These are phyloP conservation scores for Fusarium sp. DNA, from an alignment of 2,329 filamentous ascomycete species.

Conservation along the genomic window DNA sequence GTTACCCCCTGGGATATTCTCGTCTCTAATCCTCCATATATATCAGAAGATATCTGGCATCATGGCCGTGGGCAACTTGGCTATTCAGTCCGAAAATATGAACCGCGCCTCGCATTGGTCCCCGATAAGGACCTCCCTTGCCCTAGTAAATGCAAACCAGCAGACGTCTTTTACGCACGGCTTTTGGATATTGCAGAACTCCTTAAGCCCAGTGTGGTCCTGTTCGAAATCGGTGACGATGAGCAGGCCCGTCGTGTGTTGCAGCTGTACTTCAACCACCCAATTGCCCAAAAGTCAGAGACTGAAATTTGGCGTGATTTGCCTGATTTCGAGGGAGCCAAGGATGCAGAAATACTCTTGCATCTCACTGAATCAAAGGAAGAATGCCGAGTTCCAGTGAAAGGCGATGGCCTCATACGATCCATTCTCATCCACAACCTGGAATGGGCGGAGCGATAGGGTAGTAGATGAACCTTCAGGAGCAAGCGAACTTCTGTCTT, in stretches of 20 bases:
- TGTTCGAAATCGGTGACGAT: constrained; percentile 79
- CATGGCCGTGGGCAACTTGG: constrained; percentile 56
- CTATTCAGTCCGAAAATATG: constrained; percentile 83
- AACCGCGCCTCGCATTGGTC: constrained; percentile 84
- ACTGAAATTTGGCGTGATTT: constrained; percentile 80
- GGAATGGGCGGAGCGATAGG: not conserved
- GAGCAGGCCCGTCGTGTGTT: constrained; percentile 74
- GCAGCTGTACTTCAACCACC: constrained; percentile 53
- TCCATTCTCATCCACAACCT: constrained; percentile 49
- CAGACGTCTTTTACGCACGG: constrained; percentile 74
- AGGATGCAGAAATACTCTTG: constrained; percentile 42
- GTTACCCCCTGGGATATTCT: constrained; percentile 68
- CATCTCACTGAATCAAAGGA: constrained; percentile 32
- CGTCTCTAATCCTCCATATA: constrained; percentile 91
- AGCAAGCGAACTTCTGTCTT: not conserved
- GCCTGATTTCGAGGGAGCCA: constrained; percentile 56
- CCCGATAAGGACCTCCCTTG: constrained; percentile 49
- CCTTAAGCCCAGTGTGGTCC: constrained; percentile 63
- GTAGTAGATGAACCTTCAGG: not conserved
- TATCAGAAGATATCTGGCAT: constrained; percentile 67
- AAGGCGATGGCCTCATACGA: constrained; percentile 60
- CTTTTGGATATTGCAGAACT: constrained; percentile 66
- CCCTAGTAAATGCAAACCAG: constrained; percentile 48
- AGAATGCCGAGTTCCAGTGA: constrained; percentile 49
- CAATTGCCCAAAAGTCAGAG: constrained; percentile 44